Conservation (phyloP, 2,329 filamentous ascomycete genomes). For the Aureobasidium sp. region DNA sequence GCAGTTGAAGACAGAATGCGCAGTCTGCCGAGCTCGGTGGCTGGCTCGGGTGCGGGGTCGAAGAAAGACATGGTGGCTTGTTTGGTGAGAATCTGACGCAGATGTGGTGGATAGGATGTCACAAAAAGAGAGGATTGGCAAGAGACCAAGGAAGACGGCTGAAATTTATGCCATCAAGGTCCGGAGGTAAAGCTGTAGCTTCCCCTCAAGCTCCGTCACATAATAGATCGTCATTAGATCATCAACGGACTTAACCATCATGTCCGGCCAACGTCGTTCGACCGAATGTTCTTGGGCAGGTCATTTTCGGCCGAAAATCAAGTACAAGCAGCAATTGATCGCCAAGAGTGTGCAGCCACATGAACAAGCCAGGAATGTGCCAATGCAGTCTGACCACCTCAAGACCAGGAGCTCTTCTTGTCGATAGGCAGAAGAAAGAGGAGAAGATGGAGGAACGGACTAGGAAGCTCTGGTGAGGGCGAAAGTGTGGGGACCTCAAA, state of each 20-base stretch:
- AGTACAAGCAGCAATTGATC: no score
- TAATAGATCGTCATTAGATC: not conserved
- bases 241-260: not conserved
- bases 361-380: no score
- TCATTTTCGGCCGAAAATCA: no score
- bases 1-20: conserved; percentile 46
- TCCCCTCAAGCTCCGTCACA: not conserved
- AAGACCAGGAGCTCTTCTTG: no score
- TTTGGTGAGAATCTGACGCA: not conserved
- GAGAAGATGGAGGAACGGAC: no score
- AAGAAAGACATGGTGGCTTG: not conserved
- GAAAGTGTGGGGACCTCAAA: no score
- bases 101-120: not conserved
- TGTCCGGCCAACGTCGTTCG: not conserved
- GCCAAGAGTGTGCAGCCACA: no score
- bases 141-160: not conserved
- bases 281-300: no score
- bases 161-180: not conserved
- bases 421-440: no score
- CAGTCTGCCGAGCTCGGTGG: conserved; percentile 44
- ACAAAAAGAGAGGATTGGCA: not conserved
- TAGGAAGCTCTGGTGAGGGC: no score
- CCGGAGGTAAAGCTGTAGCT: conserved; percentile 7
- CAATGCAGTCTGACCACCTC: no score
- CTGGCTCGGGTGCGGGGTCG: conserved; percentile 28